Evolutionary conservation across 169 alveolate genomes (phyloP), one percentile per base, ranked within the genome.

Genomic region (Plasmodium billcollinsi): DNA sequence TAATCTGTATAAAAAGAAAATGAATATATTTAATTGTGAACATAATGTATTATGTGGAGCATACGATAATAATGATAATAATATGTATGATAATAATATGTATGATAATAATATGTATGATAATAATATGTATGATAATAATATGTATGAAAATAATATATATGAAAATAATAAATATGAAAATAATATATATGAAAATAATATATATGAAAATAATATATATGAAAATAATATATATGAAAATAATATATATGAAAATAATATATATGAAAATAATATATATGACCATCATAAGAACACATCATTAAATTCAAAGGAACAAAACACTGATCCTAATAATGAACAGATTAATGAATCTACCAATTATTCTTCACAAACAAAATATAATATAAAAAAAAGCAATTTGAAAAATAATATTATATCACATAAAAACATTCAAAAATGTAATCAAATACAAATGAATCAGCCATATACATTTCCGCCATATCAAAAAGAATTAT

Each of bases 381-480:
- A 56, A 58, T 39, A 39, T 39, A 72, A 50, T 47, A n/a, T 49
- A 29, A 29, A 74, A 26, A 52, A 33, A 5, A 66, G 45, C 15
- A 47, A 45, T 26, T 39, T 47, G 21, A 74, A 61, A 11, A 52
- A 74, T 18, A 74, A 24, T 33, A 52, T 20, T 12, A 69, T 39
- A 63, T 66, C 66, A 45, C 15, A 49, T 14, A 49, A 49, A 20
- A 78, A 66, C 26, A 3, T 66, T 26, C 29, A 66, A n/a, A 39
- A 21, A 29, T 33, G 70, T 69, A 59, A 49, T 12, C 26, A 69
- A 67, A 54, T 83, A 14, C 24, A 24, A 4, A 18, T 83, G 26
- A 59, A 83, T 47, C 49, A 56, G 11, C 91, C 91, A 15, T 83
- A 69, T 50, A 11, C 85, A 0, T 83, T 83, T 29, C 91, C 91